These are phyloP conservation scores for Psilocybe cubensis DNA, from an alignment of 768 basidiomycete species.

Conservation along the genomic window DNA sequence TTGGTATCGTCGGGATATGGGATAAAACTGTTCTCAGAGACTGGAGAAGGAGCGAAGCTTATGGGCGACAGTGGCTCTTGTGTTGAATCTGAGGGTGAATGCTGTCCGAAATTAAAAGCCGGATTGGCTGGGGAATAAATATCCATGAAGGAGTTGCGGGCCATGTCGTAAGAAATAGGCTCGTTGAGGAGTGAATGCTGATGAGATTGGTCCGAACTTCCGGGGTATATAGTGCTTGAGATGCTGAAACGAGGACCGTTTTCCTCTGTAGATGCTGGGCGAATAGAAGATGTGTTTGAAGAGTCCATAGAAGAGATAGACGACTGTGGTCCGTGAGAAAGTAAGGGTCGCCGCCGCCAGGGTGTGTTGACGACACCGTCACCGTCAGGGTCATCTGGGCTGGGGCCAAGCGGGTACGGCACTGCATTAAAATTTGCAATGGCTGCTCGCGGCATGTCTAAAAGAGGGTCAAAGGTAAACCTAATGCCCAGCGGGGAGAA, in stretches of 20 bases:
- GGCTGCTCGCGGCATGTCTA: slow-evolving; percentile 25
- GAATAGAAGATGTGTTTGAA: slow-evolving; percentile 26
- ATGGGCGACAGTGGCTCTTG: slow-evolving; percentile 20
- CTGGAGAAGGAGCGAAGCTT: slow-evolving; percentile 14
- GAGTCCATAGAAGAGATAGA: slow-evolving; percentile 30
- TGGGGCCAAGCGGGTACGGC: background rate
- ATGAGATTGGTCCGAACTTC: slow-evolving; percentile 30
- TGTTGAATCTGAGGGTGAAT: slow-evolving; percentile 1
- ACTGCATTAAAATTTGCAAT: background rate
- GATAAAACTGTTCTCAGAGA: slow-evolving; percentile 7
- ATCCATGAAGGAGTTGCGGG: slow-evolving; percentile 38
- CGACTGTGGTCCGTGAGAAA: slow-evolving; percentile 36
- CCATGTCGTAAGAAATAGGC: slow-evolving; percentile 25
- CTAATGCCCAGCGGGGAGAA: background rate
- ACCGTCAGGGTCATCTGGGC: slow-evolving; percentile 3
- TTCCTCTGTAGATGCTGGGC: slow-evolving; percentile 33
- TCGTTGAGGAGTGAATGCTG: slow-evolving; percentile 31
- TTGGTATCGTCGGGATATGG: slow-evolving; percentile 21
- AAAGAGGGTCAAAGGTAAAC: slow-evolving; percentile 11
- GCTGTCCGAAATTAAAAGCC: slow-evolving; percentile 9
- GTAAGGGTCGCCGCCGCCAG: slow-evolving; percentile 33
- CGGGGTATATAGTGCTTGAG: slow-evolving; percentile 43
- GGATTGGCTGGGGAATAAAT: slow-evolving; percentile 29
- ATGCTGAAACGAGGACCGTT: slow-evolving; percentile 45
- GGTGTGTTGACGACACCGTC: slow-evolving; percentile 1